Percentiles rank a stretch among this genome's conserved stretches.
Conservation (phyloP, 2,329 filamentous ascomycete species). For the Thelonectria olida region DNA sequence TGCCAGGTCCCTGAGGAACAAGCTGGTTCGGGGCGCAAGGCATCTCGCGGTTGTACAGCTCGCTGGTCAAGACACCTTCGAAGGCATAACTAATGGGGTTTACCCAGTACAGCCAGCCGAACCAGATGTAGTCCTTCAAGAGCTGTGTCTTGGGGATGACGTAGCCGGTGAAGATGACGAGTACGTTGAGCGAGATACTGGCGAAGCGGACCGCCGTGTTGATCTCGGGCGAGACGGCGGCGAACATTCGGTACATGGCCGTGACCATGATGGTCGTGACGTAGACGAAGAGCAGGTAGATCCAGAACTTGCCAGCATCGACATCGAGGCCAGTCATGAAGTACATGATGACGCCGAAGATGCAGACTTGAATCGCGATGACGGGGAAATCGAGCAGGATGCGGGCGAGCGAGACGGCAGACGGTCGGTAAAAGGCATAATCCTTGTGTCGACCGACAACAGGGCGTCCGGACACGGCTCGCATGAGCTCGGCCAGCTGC, state of each 20-base stretch:
- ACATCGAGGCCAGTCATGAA: conserved; percentile 19
- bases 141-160: conserved; percentile 64
- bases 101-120: conserved; percentile 70
- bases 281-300: conserved; percentile 19
- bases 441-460: conserved; percentile 61
- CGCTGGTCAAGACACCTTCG: conserved; percentile 65
- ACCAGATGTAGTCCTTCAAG: conserved; percentile 70
- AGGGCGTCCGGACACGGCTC: conserved; percentile 75
- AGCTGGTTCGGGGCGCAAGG: conserved; percentile 53
- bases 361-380: conserved; percentile 8
- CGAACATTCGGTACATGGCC: conserved; percentile 56
- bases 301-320: conserved; percentile 20
- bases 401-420: conserved; percentile 16
- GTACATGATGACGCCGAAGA: conserved; percentile 13
- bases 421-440: conserved; percentile 42
- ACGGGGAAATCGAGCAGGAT: conserved; percentile 13
- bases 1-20: conserved; percentile 54
- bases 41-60: conserved; percentile 63
- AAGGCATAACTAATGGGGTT: conserved; percentile 73
- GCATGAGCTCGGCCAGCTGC: conserved; percentile 80
- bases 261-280: conserved; percentile 13
- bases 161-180: conserved; percentile 74
- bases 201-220: conserved; percentile 69
- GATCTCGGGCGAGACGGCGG: conserved; percentile 64
- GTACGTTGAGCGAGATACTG: conserved; percentile 63